A percentile compares a stretch with the other conserved stretches of the same genome.
Evolutionary conservation across 1,139 yeast genomes (phyloP).

Genomic region (Sugiyamaella pinicola): DNA sequence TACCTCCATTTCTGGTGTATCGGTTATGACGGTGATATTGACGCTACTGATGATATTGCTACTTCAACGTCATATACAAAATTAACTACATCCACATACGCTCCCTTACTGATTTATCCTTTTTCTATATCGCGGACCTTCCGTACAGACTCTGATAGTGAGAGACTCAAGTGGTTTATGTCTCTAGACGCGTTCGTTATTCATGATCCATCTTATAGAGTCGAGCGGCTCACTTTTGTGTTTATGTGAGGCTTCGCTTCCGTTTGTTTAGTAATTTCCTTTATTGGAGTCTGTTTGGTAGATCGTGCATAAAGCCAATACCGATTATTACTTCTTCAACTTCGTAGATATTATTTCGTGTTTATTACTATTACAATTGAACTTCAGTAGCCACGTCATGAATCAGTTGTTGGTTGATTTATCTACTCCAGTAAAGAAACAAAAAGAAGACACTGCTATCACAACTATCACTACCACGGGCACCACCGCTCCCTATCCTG

Average conservation of each 20-base stretch:
- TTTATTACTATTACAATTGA: too few species aligned
- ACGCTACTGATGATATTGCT: too few species aligned
- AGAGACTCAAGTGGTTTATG: too few species aligned
- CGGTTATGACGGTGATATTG: too few species aligned
- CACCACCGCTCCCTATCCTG: slow-evolving; percentile 19
- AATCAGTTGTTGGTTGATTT: slow-evolving; percentile 32
- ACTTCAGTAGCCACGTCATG: slow-evolving; percentile 16
- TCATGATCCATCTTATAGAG: neutral
- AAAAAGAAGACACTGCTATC: neutral
- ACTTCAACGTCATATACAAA: too few species aligned
- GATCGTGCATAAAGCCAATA: neutral
- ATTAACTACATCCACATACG: too few species aligned
- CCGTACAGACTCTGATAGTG: too few species aligned
- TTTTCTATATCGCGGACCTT: too few species aligned
- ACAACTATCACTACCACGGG: neutral
- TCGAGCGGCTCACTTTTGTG: neutral
- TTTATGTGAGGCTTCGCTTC: slow-evolving; percentile 8
- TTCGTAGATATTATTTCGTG: too few species aligned
- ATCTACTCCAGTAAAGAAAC: slow-evolving; percentile 29
- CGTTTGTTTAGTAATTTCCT: slow-evolving; percentile 13
- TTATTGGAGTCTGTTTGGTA: neutral
- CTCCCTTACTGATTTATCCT: too few species aligned
- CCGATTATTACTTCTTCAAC: too few species aligned
- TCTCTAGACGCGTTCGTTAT: slow-evolving; percentile 5
- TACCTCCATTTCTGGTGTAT: slow-evolving; percentile 2